Evolutionary conservation across 306 rosid genomes (phyloP).

Genomic region (Pueraria montana): DNA sequence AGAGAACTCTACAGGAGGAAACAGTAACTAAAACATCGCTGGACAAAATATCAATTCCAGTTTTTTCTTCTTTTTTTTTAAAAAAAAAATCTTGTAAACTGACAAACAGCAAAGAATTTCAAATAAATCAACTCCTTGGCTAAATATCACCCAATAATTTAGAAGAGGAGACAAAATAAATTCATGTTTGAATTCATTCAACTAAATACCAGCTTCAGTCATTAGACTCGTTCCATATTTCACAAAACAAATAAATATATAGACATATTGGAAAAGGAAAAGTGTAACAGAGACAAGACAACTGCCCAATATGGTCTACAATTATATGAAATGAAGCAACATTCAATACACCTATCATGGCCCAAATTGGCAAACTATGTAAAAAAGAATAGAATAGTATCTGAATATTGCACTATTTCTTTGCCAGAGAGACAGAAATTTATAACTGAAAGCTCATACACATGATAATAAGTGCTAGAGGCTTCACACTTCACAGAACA

Average conservation of each 20-base stretch:
- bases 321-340: background rate
- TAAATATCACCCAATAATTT: constrained; percentile 15
- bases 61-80: background rate
- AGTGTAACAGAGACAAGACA: background rate
- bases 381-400: background rate
- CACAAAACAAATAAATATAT: background rate
- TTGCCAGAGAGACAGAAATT: background rate
- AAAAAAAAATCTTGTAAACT: background rate
- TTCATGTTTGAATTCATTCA: constrained; percentile 7
- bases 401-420: background rate
- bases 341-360: background rate
- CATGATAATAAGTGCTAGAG: background rate
- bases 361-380: background rate
- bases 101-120: background rate
- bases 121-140: background rate
- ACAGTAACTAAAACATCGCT: background rate
- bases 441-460: background rate
- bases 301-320: background rate
- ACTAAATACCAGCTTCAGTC: background rate
- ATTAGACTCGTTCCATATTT: background rate
- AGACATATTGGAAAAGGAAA: constrained; percentile 1
- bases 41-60: background rate
- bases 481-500: constrained; percentile 4
- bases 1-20: constrained; percentile 9
- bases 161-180: constrained; percentile 1